These are phyloP conservation scores for Cyphellophora attinorum DNA, from an alignment of 2,329 filamentous ascomycete species.

Conservation along the genomic window DNA sequence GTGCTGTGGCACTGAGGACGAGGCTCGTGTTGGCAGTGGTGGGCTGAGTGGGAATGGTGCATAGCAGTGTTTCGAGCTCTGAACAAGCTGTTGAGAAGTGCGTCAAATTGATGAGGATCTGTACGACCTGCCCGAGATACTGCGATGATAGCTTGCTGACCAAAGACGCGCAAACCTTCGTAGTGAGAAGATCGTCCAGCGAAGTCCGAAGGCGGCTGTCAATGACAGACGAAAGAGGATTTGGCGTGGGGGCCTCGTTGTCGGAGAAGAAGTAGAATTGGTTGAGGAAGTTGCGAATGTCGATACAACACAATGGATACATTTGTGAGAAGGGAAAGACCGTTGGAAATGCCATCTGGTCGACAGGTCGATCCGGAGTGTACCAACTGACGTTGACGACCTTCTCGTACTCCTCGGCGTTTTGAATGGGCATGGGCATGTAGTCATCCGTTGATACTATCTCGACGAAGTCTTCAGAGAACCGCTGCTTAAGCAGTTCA, in stretches of 20 bases:
- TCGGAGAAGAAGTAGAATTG: conserved; percentile 98
- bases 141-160: conserved; percentile 83
- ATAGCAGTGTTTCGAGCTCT: conserved; percentile 78
- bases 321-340: conserved; percentile 98
- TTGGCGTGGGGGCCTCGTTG: conserved; percentile 74
- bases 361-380: conserved; percentile 64
- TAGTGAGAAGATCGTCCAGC: conserved; percentile 85
- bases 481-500: conserved; percentile 77
- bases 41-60: conserved; percentile 66
- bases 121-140: conserved; percentile 94
- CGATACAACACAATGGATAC: conserved; percentile 97
- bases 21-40: conserved; percentile 55
- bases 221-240: conserved; percentile 51
- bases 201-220: conserved; percentile 82
- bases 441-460: conserved; percentile 90
- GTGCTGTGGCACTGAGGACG: conserved; percentile 56
- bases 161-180: conserved; percentile 83
- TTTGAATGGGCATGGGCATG: conserved; percentile 98
- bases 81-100: conserved; percentile 91
- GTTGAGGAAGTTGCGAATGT: conserved; percentile 94
- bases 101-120: conserved; percentile 94
- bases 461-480: conserved; percentile 93
- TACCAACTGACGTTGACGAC: conserved; percentile 97
- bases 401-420: conserved; percentile 83
- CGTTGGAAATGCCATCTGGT: conserved; percentile 79